Percentiles rank a stretch among this genome's conserved stretches.
phyloP scores from a whole-genome alignment of 1,284 basidiomycete genomes.

The Blastosporella zonata region DNA sequence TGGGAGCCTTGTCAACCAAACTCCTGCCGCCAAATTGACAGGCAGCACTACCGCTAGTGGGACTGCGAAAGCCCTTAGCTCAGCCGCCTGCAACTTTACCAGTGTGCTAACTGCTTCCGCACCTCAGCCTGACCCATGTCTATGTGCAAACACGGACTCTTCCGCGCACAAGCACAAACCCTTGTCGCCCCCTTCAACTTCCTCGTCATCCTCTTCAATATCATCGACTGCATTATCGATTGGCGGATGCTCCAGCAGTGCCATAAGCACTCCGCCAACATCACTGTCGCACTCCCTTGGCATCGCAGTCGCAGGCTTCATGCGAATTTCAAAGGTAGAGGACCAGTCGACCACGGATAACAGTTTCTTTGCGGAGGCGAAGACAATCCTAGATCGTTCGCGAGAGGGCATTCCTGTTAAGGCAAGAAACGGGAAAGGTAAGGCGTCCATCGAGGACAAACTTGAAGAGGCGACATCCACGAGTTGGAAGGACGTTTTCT shows the following conservation, averaged over 20 bases:
- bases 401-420: slow-evolving; percentile 28
- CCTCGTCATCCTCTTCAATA: slow-evolving; percentile 51
- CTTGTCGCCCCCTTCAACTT: slow-evolving; percentile 37
- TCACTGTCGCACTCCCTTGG: slow-evolving; percentile 48
- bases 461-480: slow-evolving; percentile 31
- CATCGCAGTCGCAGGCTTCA: slow-evolving; percentile 39
- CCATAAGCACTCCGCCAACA: slow-evolving; percentile 55
- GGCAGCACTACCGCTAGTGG: slow-evolving; percentile 24
- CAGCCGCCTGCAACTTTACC: slow-evolving; percentile 39
- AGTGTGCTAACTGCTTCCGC: slow-evolving; percentile 36
- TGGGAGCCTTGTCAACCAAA: slow-evolving; percentile 39
- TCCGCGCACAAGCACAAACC: slow-evolving; percentile 24
- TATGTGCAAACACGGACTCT: slow-evolving; percentile 16
- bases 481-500: slow-evolving; percentile 33
- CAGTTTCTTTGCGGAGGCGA: slow-evolving; percentile 2
- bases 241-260: slow-evolving; percentile 39
- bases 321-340: slow-evolving; percentile 31
- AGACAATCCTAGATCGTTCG: slow-evolving; percentile 17
- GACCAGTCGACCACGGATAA: slow-evolving; percentile 19
- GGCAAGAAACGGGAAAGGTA: slow-evolving; percentile 28
- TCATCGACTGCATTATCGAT: slow-evolving; percentile 40
- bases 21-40: slow-evolving; percentile 33
- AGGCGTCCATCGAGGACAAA: slow-evolving; percentile 27
- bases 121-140: slow-evolving; percentile 21
- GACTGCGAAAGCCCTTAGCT: slow-evolving; percentile 31